These are phyloP conservation scores for Macrolepiota dolichaula DNA, from an alignment of 768 basidiomycete genomes.

Conservation along the genomic window DNA sequence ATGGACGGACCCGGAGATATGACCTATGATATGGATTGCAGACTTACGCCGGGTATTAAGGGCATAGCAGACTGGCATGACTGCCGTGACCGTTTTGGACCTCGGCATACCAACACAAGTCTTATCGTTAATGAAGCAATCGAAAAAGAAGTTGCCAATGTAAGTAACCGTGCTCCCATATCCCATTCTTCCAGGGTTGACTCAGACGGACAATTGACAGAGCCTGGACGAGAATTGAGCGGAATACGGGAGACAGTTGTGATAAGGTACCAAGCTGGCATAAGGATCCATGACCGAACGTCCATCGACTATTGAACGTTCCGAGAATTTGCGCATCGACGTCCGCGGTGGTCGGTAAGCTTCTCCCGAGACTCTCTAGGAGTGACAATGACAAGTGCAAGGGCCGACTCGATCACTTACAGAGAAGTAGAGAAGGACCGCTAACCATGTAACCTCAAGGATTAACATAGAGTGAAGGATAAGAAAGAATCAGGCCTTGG, in stretches of 20 bases:
- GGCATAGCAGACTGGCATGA: background rate
- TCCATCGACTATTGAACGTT: background rate
- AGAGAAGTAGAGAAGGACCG: background rate
- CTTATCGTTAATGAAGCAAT: background rate
- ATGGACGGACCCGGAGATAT: background rate
- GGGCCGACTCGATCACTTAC: background rate
- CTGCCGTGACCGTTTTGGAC: background rate
- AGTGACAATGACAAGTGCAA: background rate
- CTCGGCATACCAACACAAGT: background rate
- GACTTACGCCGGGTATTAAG: background rate
- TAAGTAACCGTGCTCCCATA: background rate
- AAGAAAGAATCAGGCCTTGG: background rate
- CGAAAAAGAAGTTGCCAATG: background rate
- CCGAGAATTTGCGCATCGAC: background rate
- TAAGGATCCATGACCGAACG: background rate
- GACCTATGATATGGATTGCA: background rate
- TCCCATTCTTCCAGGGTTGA: background rate
- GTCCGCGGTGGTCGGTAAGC: background rate
- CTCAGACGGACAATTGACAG: background rate
- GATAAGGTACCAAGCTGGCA: background rate
- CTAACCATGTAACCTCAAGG: background rate
- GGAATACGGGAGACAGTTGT: background rate
- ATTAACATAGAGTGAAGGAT: background rate
- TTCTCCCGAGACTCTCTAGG: slow-evolving; percentile 1
- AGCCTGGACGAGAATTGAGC: background rate